A percentile compares a stretch with the other conserved stretches of the same genome.
Evolutionary conservation across 129 eudicot genomes (phyloP).

Genomic region (Deinandra increscens): DNA sequence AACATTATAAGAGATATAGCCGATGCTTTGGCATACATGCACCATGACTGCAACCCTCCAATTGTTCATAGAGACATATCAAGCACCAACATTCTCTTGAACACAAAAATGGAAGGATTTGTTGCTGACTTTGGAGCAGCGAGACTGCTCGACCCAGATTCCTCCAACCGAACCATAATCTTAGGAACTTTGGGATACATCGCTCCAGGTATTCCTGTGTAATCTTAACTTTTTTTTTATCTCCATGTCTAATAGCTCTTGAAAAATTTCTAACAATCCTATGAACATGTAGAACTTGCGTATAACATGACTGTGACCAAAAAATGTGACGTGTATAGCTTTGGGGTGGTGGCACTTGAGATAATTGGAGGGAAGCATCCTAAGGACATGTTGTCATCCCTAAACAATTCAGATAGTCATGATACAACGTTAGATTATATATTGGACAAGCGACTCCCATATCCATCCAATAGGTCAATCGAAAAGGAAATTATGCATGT

Average conservation of each 20-base stretch:
- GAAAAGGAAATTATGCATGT: constrained; percentile 12
- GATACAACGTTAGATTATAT: constrained; percentile 1
- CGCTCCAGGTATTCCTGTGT: constrained; percentile 36
- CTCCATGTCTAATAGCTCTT: neutral
- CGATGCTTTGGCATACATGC: constrained; percentile 43
- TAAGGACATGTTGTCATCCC: constrained; percentile 15
- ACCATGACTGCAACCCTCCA: constrained; percentile 38
- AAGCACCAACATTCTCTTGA: constrained; percentile 38
- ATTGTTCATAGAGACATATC: constrained; percentile 46
- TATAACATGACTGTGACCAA: constrained; percentile 16
- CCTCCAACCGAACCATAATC: constrained; percentile 26
- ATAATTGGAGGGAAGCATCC: constrained; percentile 29
- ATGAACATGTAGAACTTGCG: constrained; percentile 26
- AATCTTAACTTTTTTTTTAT: neutral
- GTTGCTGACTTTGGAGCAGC: constrained; percentile 46
- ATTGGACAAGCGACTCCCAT: constrained; percentile 27
- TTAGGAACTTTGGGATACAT: constrained; percentile 40
- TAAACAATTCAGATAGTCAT: neutral
- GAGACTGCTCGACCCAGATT: constrained; percentile 33
- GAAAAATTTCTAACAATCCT: neutral
- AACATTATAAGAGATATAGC: constrained; percentile 37
- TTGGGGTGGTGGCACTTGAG: constrained; percentile 29
- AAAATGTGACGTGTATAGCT: constrained; percentile 31
- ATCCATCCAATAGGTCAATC: constrained; percentile 20
- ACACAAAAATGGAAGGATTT: constrained; percentile 31